phyloP scores from a whole-genome alignment of 345 rosid species.

The Cochlearia excelsa region DNA sequence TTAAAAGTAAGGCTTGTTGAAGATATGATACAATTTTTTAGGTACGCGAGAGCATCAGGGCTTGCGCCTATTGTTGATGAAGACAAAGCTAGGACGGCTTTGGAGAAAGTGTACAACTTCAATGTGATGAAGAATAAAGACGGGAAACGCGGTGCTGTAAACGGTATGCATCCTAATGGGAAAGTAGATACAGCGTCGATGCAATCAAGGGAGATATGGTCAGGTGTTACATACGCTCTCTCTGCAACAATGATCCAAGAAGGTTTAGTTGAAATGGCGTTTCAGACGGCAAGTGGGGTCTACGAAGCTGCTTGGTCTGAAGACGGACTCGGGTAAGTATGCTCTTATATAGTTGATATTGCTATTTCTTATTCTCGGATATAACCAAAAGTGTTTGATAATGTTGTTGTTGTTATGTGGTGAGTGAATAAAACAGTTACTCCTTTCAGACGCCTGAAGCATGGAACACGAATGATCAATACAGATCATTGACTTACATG shows the following conservation, averaged over 20 bases:
- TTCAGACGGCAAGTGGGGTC: slow-evolving; percentile 74
- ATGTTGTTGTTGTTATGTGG: too few species aligned
- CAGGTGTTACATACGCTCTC: slow-evolving; percentile 88
- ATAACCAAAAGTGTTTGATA: neutral
- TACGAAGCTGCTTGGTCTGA: slow-evolving; percentile 84
- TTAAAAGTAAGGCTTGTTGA: slow-evolving; percentile 6
- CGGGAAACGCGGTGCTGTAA: slow-evolving; percentile 82
- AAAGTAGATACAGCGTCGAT: slow-evolving; percentile 65
- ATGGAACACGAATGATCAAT: slow-evolving; percentile 64
- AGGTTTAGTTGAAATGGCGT: slow-evolving; percentile 61
- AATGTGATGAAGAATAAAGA: slow-evolving; percentile 79
- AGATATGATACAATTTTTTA: slow-evolving; percentile 29
- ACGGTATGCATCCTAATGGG: slow-evolving; percentile 94
- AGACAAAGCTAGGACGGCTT: slow-evolving; percentile 57
- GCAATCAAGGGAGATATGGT: slow-evolving; percentile 95
- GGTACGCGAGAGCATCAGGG: slow-evolving; percentile 89
- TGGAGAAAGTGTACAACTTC: slow-evolving; percentile 67
- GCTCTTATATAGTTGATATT: neutral
- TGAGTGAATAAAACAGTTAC: slow-evolving; percentile 41
- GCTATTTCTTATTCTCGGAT: neutral
- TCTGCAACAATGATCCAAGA: slow-evolving; percentile 94
- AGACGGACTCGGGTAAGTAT: slow-evolving; percentile 68
- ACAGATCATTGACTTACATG: slow-evolving; percentile 71
- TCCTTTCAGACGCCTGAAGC: slow-evolving; percentile 92
- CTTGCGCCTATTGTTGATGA: slow-evolving; percentile 72